Evolutionary conservation across 805 yeast genomes (phyloP), one percentile per base, ranked within the genome.

Genomic region (Candida easanensis): DNA sequence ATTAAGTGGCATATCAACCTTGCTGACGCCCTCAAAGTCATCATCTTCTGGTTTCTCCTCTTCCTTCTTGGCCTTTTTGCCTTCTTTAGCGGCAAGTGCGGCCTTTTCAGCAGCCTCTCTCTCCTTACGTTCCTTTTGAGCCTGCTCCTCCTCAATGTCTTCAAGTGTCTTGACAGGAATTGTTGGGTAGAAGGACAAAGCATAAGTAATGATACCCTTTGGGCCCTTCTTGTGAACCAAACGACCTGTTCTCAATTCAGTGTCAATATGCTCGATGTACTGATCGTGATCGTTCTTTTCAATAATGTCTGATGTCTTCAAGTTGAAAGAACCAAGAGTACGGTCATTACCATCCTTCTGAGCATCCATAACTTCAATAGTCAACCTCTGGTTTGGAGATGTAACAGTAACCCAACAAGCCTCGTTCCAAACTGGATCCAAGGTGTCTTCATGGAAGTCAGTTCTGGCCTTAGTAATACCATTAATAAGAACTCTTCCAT

Each of bases 321-420:
- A 66, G 55, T 82, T 83, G 66, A 87, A 83, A 3, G 83, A 75
- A 41, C 99, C 99, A 38, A 93, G 74, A 4, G 95, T 78, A 56
- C 97, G 80, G 64, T 93, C 99, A 33, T 80, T 77, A n/a, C 84
- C 77, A 41, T 68, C 74, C 46, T 75, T 76, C 66, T 90, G 91
- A 26, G 84, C 85, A 66, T 93, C 98, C 96, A 93, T 86, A 6
- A 82, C 95, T 61, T 93, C 98, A 43, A 93, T 62, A 2, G 90
- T 81, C 49, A 93, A 65, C 56, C 76, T 82, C 64, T 90, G 97
- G 60, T 84, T 83, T 19, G 88, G 79, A 35, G 91, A 84, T 5
- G 95, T 77, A 15, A 93, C 77, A 4, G 97, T 84, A 22, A 88
- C 77, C 64, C 88, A 93, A 39, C 88, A 69, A 2, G 86, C 73